Percentiles rank a stretch among this genome's conserved stretches.
Conservation (phyloP, 139 green algal species). For the Closterium sp. region DNA sequence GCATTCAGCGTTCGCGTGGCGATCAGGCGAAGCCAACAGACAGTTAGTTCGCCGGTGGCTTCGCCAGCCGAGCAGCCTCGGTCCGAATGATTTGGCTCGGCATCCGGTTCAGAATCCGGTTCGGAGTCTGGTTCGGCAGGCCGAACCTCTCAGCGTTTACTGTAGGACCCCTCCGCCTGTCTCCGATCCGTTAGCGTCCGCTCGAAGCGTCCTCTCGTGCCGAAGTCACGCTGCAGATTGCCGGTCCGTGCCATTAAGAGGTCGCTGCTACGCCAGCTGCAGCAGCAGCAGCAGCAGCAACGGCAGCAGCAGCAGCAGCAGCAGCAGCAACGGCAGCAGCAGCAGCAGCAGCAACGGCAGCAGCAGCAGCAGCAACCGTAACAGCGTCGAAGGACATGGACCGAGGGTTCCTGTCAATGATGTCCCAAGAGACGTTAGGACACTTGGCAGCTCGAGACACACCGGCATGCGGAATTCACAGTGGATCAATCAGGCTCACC, state of each 20-base stretch:
- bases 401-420: not conserved
- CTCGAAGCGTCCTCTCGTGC: too few relatives aligned
- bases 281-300: too few relatives aligned
- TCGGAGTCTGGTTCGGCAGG: not conserved
- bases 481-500: too few relatives aligned
- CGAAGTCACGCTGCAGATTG: not conserved
- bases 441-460: not conserved
- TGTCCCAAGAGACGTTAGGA: not conserved
- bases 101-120: not conserved
- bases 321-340: not conserved
- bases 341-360: not conserved
- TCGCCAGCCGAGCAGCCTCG: not conserved
- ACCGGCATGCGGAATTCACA: not conserved
- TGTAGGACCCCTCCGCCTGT: too few relatives aligned
- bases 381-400: not conserved
- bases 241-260: not conserved
- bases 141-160: not conserved
- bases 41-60: not conserved
- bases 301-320: too few relatives aligned
- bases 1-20: not conserved
- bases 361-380: not conserved
- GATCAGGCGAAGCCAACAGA: not conserved
- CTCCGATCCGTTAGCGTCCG: too few relatives aligned
- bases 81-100: not conserved
- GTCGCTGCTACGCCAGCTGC: not conserved